phyloP scores from a whole-genome alignment of 2,329 filamentous ascomycete species.

The Dactylonectria macrodidyma region DNA sequence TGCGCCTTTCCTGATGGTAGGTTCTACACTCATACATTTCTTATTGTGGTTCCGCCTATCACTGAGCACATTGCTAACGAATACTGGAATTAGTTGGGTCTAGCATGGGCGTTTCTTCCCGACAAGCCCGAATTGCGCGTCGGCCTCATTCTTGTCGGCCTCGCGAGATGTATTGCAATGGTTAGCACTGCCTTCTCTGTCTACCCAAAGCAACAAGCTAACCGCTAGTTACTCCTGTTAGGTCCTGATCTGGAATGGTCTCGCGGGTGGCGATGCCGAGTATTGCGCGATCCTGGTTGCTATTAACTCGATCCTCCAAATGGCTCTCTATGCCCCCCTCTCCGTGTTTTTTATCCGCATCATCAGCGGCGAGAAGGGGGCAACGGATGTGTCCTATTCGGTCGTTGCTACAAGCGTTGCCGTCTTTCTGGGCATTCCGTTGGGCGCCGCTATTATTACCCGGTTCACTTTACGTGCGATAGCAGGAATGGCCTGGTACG shows the following conservation, averaged over 20 bases:
- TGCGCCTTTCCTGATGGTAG: conserved; percentile 85
- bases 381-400: conserved; percentile 67
- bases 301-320: conserved; percentile 82
- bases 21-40: conserved; percentile 17
- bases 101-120: conserved; percentile 79
- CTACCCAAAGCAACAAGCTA: background rate
- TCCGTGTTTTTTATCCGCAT: conserved; percentile 79
- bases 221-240: conserved; percentile 33
- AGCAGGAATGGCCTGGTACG: conserved; percentile 73
- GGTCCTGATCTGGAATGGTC: conserved; percentile 77
- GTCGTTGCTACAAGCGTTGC: conserved; percentile 85
- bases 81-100: conserved; percentile 62
- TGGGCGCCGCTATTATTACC: conserved; percentile 85
- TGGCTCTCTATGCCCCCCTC: conserved; percentile 80
- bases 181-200: conserved; percentile 57
- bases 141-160: conserved; percentile 85
- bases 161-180: conserved; percentile 93
- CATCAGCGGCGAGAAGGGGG: conserved; percentile 67
- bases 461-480: conserved; percentile 72
- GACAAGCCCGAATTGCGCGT: conserved; percentile 71
- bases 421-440: conserved; percentile 87
- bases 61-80: background rate
- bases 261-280: conserved; percentile 81
- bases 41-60: too few relatives aligned
- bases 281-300: conserved; percentile 89